Evolutionary conservation across 148 eudicot species (phyloP), one percentile per base, ranked within the genome.

Genomic region (Persicaria maculosa): DNA sequence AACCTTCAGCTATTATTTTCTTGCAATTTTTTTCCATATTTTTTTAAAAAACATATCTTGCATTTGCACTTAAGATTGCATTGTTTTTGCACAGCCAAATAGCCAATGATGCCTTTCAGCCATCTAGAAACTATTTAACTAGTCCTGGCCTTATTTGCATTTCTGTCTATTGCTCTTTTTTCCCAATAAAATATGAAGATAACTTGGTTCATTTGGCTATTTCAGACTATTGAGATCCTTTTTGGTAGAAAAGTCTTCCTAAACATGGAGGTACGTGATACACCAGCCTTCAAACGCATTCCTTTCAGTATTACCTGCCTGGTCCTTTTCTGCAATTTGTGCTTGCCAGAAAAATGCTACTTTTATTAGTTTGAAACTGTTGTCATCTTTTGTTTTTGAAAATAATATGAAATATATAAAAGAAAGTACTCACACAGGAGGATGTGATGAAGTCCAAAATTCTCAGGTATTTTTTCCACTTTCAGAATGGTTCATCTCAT

Each of bases 151-250:
- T 25, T 20, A 6, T 10, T 25, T 50, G 16, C 19, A 25, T 50
- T 11, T 50, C 44, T 61, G 15, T 16, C 69, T 61, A 9, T 14
- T 58, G n/a, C 14, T 46, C 50, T 50, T 73, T 68, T 44, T 45
- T 46, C 74, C 43, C 15, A 43, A 17, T 45, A 48, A 47, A 47
- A 68, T 78, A 45, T 14, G 16, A 46, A 70, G 67, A 47, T 80
- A 75, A 58, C 70, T 78, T 40, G 68, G 31, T 65, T 44, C 19
- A 40, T 40, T 47, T 75, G 75, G 81, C 7, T 77, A 9, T 88
- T 85, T 76, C 98, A 94, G 98, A 91, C 97, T 25, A 90, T 91
- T 47, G 98, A 94, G 86, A 94, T 88, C 80, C 96, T 94, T 45
- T 86, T 94, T 84, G 88, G 92, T 82, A 84, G 84, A 77, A 87